Base-by-base conservation (phyloP, 495 filamentous ascomycete genomes). In the Penicillium pancosmium region DNA sequence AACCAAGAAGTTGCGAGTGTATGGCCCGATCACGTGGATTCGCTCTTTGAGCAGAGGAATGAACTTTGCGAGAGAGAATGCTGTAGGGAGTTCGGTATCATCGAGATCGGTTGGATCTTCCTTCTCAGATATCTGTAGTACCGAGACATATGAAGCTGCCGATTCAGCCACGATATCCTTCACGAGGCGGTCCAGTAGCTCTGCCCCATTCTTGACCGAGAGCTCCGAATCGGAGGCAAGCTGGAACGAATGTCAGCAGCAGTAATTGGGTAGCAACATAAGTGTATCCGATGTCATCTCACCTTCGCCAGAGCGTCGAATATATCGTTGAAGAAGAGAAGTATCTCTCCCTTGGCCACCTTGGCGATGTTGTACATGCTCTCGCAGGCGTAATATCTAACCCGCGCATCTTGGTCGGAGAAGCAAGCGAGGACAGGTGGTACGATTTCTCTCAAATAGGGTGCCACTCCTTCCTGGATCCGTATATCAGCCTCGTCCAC, bases 311-410 rank as follows among this genome's bases (percentile, higher is more conserved):
- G 73, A 11, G 94, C 92, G 75, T 98, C 95, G 68, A 99, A 99
- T 44, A 98, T 93, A 52, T 97, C 88, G 70, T 99, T 98, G 77
- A 97, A 99, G 76, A 96, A 98, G 19, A 92, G 82, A 59, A 98
- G 71, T 33, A 96, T 94, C 71, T 99, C 95, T 46, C 95, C 95
- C 72, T 99, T 99, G 21, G 95, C 94, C 9, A 98, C 94, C 78
- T 98, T 98, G 61, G 95, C 92, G 67, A 99, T 98, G 67, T 99
- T 99, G 73, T 99, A 99, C 95, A 99, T 99, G 75, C 92, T 94
- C 82, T 99, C 95, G 76, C 95, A 99, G 48, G 95, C 95, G 74
- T 99, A 99, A 71, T 99, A 99, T 54, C 95, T 86, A 16, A 99
- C 95, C 52, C 95, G 83, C 19, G 95, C 95, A 88, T 99, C 95